Evolutionary conservation across 2,329 filamentous ascomycete genomes (phyloP), one percentile per base, ranked within the genome.

Genomic region (Graphium sp.): DNA sequence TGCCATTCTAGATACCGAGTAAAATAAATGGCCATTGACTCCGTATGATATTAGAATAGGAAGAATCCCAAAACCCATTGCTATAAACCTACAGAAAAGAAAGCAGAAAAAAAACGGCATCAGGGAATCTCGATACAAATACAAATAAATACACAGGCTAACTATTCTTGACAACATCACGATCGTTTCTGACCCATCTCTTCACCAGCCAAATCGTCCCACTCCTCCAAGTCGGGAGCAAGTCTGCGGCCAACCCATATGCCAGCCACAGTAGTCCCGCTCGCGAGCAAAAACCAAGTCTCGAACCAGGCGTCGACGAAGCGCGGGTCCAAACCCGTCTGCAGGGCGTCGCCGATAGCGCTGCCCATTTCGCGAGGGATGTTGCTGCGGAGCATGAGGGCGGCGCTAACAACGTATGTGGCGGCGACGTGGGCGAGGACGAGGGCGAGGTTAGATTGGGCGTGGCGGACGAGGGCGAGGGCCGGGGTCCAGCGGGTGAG

Each of bases 371-470:
- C 78, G 21, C 60, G 61, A 0, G 83, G 83, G 38, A 92, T 56
- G 46, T 83, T 87, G 39, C 77, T 80, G 28, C 83, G 55, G 26
- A 92, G 56, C 33, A 92, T 59, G 38, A 92, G 53, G 3, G 80
- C 77, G 2, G 78, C 75, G 34, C 72, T 78, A 42, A 92, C 84
- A 30, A 91, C 81, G 45, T 92, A 91, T 2, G 81, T 84, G 2
- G 80, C 83, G 2, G 73, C 72, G 24, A 91, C 73, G 50, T 92
- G 83, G 5, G 74, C 78, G 20, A 87, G 73, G 24, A 84, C 60
- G 9, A 92, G 63, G 2, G 83, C 79, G 20, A 89, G 61, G 43
- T 84, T 84, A 7, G 78, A 77, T 44, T 79, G 78, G 5, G 74
- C 73, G 39, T 78, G 76, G 37, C 74, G 69, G 7, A 84, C 55